Percentiles rank a stretch among this genome's conserved stretches.
phyloP scores from a whole-genome alignment of 768 basidiomycete genomes.

The Cystofilobasidium macerans region DNA sequence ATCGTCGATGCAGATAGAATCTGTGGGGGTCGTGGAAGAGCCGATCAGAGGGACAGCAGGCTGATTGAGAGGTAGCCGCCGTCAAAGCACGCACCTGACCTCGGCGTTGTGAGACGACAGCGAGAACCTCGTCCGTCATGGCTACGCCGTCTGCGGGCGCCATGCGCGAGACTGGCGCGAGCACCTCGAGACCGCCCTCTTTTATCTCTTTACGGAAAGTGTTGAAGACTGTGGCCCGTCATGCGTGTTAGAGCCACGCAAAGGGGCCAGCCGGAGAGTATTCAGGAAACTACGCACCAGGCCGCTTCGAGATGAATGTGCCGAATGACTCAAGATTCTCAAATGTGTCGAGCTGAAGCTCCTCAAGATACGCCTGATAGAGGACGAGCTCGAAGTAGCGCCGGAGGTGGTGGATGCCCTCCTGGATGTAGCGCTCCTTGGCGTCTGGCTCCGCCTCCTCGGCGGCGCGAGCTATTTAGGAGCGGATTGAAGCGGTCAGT shows the following conservation, averaged over 20 bases:
- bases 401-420: conserved; percentile 40
- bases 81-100: conserved; percentile 64
- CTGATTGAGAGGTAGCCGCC: too few species aligned
- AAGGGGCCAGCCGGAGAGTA: neutral
- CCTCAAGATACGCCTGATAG: conserved; percentile 81
- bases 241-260: neutral
- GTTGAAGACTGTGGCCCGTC: conserved; percentile 57
- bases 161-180: conserved; percentile 70
- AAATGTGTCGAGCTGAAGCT: conserved; percentile 63
- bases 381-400: conserved; percentile 52
- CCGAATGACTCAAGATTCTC: conserved; percentile 50
- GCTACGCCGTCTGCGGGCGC: conserved; percentile 58
- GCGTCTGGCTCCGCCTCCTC: conserved; percentile 61
- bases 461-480: conserved; percentile 47
- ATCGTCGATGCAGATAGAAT: conserved; percentile 63
- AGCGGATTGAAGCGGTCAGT: neutral
- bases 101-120: conserved; percentile 68
- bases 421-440: conserved; percentile 55
- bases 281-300: conserved; percentile 46
- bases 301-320: conserved; percentile 67
- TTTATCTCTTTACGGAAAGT: conserved; percentile 87
- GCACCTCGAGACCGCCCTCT: conserved; percentile 60
- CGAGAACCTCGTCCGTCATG: conserved; percentile 79
- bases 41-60: neutral
- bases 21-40: neutral